Evolutionary conservation across 257 asterid genomes (phyloP), one percentile per base, ranked within the genome.

Genomic region (Solanum ossicruentum): DNA sequence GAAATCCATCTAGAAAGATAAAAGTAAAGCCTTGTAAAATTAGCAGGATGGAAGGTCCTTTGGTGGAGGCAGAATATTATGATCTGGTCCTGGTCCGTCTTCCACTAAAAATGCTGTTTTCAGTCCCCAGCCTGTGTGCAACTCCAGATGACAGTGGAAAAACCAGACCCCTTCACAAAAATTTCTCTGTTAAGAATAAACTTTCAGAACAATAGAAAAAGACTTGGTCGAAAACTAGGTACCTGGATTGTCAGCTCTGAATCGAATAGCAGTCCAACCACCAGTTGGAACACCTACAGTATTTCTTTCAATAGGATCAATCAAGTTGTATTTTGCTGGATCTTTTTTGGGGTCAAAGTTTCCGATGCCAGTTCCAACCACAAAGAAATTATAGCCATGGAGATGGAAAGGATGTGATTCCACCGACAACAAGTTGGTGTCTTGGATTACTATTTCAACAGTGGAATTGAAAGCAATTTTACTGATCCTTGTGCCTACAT

Each of bases 231-330:
- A 70, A 51, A 66, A 26, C 79, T 72, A 5, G 43, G 15, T 86
- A 94, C 98, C 98, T 85, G 98, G 97, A 92, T 94, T 94, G 84
- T 92, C 97, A 58, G 97, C 98, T 23, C 93, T 83, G 88, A 92
- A 94, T 10, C 98, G 90, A 67, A 94, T 93, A 16, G 98, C 98
- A 56, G 97, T 87, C 98, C 98, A 94, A 2, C 98, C 98, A 6
- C 97, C 97, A 1, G 98, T 93, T 0, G 98, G 98, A 32, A 94
- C 96, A 6, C 96, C 96, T 2, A 93, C 92, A 0, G 98, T 94
- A 71, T 94, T 94, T 65, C 98, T 89, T 66, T 94, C 97, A 0
- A 95, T 95, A 2, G 98, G 98, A 77, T 94, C 98, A 1, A 89
- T 87, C 86, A 94, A 83, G 91, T 94, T 94, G 56, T 80, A 94